These are phyloP conservation scores for Carallia pectinifolia DNA, from an alignment of 345 rosid species.

Conservation along the genomic window DNA sequence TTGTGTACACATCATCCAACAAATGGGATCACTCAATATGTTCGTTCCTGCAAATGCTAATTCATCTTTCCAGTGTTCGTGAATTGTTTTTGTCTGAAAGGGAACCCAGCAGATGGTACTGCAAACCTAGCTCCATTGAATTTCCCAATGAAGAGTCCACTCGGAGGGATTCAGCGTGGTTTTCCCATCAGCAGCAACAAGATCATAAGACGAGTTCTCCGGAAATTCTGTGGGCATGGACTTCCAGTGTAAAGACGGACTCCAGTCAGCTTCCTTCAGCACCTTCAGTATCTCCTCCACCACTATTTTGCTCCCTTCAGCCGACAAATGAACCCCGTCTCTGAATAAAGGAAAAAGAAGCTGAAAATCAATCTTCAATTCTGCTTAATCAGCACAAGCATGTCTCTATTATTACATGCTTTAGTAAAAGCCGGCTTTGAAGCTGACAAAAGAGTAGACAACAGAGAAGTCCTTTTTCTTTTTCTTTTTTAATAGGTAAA, in stretches of 20 bases:
- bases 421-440: too few relatives aligned
- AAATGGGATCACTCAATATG: too few relatives aligned
- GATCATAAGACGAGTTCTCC: slow-evolving; percentile 70
- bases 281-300: slow-evolving; percentile 77
- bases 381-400: not conserved
- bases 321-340: slow-evolving; percentile 87
- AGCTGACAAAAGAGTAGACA: too few relatives aligned
- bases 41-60: too few relatives aligned
- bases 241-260: slow-evolving; percentile 89
- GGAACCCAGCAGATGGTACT: not conserved
- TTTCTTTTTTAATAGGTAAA: too few relatives aligned
- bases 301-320: slow-evolving; percentile 84
- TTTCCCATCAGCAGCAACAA: slow-evolving; percentile 77
- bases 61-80: too few relatives aligned
- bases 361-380: not conserved
- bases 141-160: slow-evolving; percentile 79
- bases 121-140: slow-evolving; percentile 62
- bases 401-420: not conserved
- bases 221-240: slow-evolving; percentile 82
- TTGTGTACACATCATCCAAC: too few relatives aligned
- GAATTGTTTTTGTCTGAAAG: not conserved
- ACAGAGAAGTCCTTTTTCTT: too few relatives aligned
- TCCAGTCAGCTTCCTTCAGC: slow-evolving; percentile 80
- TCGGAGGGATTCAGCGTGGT: slow-evolving; percentile 69
- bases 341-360: slow-evolving; percentile 15